Evolutionary conservation across 129 eudicot species (phyloP), one percentile per base, ranked within the genome.

Genomic region (Logfia minima): DNA sequence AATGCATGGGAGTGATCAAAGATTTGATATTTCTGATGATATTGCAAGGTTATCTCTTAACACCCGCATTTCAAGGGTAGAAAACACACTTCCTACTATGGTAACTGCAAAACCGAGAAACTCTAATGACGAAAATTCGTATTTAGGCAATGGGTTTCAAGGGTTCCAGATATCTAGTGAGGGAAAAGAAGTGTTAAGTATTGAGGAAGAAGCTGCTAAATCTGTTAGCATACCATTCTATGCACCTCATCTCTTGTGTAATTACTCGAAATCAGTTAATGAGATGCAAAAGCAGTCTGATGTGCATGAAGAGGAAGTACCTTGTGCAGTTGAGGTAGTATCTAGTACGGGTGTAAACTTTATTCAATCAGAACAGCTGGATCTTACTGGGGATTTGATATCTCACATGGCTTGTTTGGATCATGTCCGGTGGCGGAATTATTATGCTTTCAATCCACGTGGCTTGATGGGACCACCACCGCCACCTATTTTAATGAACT

Each of bases 341-440:
- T 31, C 37, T 6, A 70, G 10, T 26, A 16, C 43, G 10, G 37
- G 28, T 6, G 13, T 58, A 58, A 58, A 21, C 26, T 4, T n/a
- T 8, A 58, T 14, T 73, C 69, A 68, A 73, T 80, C 77, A n/a
- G 77, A 66, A 52, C 76, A 70, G 66, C 84, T 83, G 63, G 97
- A 87, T 85, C 96, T 92, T 21, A 66, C 72, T 3, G 97, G 97
- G 77, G 96, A 92, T 82, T 84, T 80, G 66, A 77, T 77, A 9
- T 24, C 74, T 51, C 88, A 89, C 75, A 55, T 85, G 28, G 76
- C 62, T 4, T 80, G 80, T 81, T 84, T 92, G 84, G 86, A 76
- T 31, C 82, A 74, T 79, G 96, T 92, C 53, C 77, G 83, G 77
- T 76, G 86, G 88, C 84, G 80, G 75, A 82, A 72, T 71, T 81